Evolutionary conservation across 2,329 filamentous ascomycete genomes (phyloP), one percentile per base, ranked within the genome.

Genomic region (Neofusicoccum sp.): DNA sequence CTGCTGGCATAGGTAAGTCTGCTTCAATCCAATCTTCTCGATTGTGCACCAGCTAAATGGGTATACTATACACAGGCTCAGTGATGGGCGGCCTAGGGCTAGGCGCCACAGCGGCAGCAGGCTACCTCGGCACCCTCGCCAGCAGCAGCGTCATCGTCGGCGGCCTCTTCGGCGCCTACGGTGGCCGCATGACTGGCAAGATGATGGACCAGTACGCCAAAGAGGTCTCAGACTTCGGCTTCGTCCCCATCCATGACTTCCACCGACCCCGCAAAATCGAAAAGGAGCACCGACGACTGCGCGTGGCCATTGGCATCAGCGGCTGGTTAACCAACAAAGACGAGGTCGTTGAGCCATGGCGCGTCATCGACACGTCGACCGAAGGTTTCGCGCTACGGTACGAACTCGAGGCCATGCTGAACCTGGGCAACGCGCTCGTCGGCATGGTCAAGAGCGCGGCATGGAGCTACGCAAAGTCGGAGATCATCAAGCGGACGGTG

Each of bases 171-270:
- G 95, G 95, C 6, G 90, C 95, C n/a, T 96, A 96, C 70, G 90
- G 90, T 45, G 87, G 88, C 1, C 85, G 88, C 33, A 93, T 96
- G 82, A 90, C 89, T 0, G 86, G 87, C 57, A 88, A 92, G 71
- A 91, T 93, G 81, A 89, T 97, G 82, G 91, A 96, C 65, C 82
- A 88, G 12, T 96, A 96, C 72, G 85, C 89, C 9, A 87, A 87
- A 67, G 91, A 96, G 65, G 88, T 98, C n/a, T 86, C 91, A 68
- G 93, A 98, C 70, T 96, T 97, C 73, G 91, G 86, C 0, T 90
- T 98, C 68, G 76, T 96, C 11, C 60, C 60, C 4, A 20, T 62
- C 12, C 60, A 49, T 1, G 28, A 48, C 1, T 41, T 38, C 28
- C 49, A 61, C 41, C 38, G 34, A 6, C 49, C 59, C 1, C 80